Percentiles rank a stretch among this genome's conserved stretches.
phyloP scores from a whole-genome alignment of 805 yeast species.

The Schwanniomyces yamadae region DNA sequence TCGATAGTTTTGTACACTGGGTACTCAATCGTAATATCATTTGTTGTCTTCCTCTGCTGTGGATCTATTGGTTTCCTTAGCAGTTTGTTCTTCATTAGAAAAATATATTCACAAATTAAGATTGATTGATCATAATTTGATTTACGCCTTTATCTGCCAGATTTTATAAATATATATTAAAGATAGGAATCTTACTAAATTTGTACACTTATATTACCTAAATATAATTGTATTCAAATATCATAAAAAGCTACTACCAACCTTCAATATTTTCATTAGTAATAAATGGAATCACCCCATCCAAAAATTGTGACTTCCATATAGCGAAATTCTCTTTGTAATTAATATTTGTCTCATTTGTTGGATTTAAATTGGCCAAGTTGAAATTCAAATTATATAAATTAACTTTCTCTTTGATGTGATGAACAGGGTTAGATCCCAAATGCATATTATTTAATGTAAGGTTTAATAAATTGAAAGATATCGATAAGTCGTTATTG shows the following conservation, averaged over 20 bases:
- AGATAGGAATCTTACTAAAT: conserved; percentile 2
- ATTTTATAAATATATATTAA: background rate
- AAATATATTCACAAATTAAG: conserved; percentile 81
- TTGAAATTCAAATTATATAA: conserved; percentile 27
- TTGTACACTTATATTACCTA: conserved; percentile 4
- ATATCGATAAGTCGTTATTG: conserved; percentile 35
- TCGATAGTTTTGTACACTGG: conserved; percentile 81
- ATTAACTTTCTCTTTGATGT: conserved; percentile 25
- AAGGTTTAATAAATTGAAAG: conserved; percentile 31
- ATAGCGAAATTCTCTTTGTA: conserved; percentile 7
- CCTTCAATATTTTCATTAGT: conserved; percentile 35
- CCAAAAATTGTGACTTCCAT: conserved; percentile 21
- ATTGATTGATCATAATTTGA: conserved; percentile 57
- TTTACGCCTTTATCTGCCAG: too few relatives aligned
- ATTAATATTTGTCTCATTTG: conserved; percentile 2
- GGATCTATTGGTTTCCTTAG: conserved; percentile 86
- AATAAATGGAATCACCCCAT: conserved; percentile 24
- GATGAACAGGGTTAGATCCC: conserved; percentile 22
- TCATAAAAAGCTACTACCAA: conserved; percentile 25
- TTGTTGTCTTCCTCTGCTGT: conserved; percentile 73
- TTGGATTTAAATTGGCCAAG: conserved; percentile 1
- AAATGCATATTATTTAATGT: conserved; percentile 22
- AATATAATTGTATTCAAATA: too few relatives aligned
- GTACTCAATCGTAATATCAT: conserved; percentile 71
- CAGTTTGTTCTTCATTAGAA: conserved; percentile 69